phyloP scores from a whole-genome alignment of 1,284 basidiomycete genomes.

The Bjerkandera adusta region DNA sequence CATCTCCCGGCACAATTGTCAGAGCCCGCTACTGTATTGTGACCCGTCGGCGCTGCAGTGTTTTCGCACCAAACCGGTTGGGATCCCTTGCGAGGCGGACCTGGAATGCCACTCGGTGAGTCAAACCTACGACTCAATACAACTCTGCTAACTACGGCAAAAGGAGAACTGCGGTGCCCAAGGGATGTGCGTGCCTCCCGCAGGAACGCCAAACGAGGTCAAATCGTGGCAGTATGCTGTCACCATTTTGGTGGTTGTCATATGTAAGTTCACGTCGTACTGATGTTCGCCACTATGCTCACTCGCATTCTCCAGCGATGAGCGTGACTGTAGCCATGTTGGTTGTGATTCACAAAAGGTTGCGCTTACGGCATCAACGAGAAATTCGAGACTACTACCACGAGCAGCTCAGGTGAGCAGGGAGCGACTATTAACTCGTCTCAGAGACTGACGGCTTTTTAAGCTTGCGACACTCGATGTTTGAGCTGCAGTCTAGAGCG shows the following conservation, averaged over 20 bases:
- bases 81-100: conserved; percentile 49
- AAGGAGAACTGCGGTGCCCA: conserved; percentile 27
- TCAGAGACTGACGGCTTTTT: not conserved
- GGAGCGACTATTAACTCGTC: not conserved
- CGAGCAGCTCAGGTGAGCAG: conserved; percentile 48
- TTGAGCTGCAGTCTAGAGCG: conserved; percentile 26
- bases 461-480: conserved; percentile 28
- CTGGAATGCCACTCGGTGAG: conserved; percentile 52
- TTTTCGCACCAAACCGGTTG: conserved; percentile 43
- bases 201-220: conserved; percentile 34
- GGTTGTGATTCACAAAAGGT: conserved; percentile 47
- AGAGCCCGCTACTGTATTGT: conserved; percentile 56
- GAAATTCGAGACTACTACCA: conserved; percentile 54
- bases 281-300: not conserved
- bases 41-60: conserved; percentile 45
- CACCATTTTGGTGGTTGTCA: conserved; percentile 35
- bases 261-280: conserved; percentile 32
- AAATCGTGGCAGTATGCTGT: conserved; percentile 46
- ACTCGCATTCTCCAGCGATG: conserved; percentile 35
- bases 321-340: conserved; percentile 40
- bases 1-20: conserved; percentile 62
- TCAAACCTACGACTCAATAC: conserved; percentile 8
- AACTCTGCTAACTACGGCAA: not conserved
- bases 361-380: conserved; percentile 41
- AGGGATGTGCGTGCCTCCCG: conserved; percentile 31